These are phyloP conservation scores for Starmerella sirachaensis DNA, from an alignment of 805 yeast species.

Conservation along the genomic window DNA sequence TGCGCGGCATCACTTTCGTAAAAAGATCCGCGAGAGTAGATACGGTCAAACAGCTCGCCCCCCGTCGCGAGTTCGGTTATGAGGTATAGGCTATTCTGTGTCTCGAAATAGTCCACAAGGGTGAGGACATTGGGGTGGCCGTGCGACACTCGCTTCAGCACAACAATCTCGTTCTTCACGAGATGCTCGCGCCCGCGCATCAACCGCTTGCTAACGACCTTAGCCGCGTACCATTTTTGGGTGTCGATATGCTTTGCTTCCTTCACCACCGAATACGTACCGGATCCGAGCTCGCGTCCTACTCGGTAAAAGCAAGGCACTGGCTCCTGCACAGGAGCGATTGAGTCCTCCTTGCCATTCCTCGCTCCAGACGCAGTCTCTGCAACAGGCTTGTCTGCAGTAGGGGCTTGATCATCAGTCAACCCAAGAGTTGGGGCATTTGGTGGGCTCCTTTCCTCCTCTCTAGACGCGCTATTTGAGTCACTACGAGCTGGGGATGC, in stretches of 20 bases:
- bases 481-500: too few relatives aligned
- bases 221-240: slow-evolving; percentile 41
- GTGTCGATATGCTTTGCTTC: slow-evolving; percentile 34
- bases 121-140: slow-evolving; percentile 47
- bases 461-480: too few relatives aligned
- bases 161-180: slow-evolving; percentile 50
- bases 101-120: slow-evolving; percentile 58
- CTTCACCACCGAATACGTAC: slow-evolving; percentile 34
- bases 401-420: too few relatives aligned
- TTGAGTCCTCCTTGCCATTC: neutral
- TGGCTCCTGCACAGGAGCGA: slow-evolving; percentile 6
- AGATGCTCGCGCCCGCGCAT: slow-evolving; percentile 43
- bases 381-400: neutral
- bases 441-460: too few relatives aligned
- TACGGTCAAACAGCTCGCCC: slow-evolving; percentile 55
- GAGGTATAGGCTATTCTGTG: slow-evolving; percentile 40
- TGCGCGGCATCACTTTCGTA: slow-evolving; percentile 40
- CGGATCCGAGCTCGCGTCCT: slow-evolving; percentile 33
- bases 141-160: slow-evolving; percentile 40
- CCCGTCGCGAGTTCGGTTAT: slow-evolving; percentile 59
- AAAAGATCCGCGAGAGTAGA: slow-evolving; percentile 37
- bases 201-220: slow-evolving; percentile 38
- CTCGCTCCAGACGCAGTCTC: neutral
- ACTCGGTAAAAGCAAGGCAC: slow-evolving; percentile 19
- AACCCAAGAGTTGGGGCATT: too few relatives aligned